phyloP scores from a whole-genome alignment of 2,329 filamentous ascomycete genomes.

The Curvularia hawaiiensis region DNA sequence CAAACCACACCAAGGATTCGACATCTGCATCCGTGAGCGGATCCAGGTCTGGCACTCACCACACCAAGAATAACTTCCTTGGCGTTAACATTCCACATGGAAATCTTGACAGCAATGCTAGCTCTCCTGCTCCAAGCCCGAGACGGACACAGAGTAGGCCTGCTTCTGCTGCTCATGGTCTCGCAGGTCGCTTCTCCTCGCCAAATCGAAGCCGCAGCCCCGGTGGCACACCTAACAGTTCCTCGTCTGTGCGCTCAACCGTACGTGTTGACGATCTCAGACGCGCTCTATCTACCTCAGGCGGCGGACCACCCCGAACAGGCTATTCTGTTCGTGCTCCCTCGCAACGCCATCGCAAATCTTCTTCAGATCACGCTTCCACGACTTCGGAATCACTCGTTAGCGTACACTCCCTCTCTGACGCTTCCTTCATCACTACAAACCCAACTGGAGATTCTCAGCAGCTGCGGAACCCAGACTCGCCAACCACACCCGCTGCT shows the following conservation, averaged over 20 bases:
- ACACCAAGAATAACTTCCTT: conserved; percentile 53
- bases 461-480: background rate
- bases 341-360: conserved; percentile 41
- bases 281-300: conserved; percentile 49
- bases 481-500: conserved; percentile 27
- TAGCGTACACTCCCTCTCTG: conserved; percentile 72
- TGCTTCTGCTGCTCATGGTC: conserved; percentile 41
- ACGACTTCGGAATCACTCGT: conserved; percentile 71
- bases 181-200: conserved; percentile 39
- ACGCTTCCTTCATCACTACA: conserved; percentile 57
- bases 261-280: conserved; percentile 55
- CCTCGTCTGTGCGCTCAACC: conserved; percentile 45
- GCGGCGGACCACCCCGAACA: conserved; percentile 33
- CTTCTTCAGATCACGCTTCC: conserved; percentile 53
- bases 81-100: conserved; percentile 59
- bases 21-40: conserved; percentile 77
- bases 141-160: conserved; percentile 41
- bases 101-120: conserved; percentile 38
- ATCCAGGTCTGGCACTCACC: conserved; percentile 60
- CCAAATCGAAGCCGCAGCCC: conserved; percentile 38
- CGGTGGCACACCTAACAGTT: conserved; percentile 40
- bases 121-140: conserved; percentile 40
- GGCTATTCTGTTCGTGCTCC: conserved; percentile 36
- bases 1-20: conserved; percentile 68
- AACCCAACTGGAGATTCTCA: conserved; percentile 20